phyloP scores from a whole-genome alignment of 108 stramenopile species.

The Skeletonema costatum region DNA sequence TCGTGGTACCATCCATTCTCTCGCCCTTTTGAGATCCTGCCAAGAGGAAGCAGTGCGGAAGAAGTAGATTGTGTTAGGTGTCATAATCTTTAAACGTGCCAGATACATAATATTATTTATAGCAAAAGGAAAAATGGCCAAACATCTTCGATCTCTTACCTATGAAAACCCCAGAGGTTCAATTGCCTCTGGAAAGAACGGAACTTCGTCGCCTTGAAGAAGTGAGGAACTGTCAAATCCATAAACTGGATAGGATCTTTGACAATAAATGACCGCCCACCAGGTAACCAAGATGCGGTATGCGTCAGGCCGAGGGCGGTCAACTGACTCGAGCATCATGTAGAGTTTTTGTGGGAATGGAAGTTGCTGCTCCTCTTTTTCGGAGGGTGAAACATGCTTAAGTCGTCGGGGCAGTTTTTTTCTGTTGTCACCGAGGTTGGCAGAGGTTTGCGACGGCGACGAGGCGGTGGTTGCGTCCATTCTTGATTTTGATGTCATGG shows the following conservation, averaged over 20 bases:
- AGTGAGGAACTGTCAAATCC: not conserved
- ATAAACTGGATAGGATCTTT: not conserved
- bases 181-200: constrained; percentile 6
- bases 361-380: too few species aligned
- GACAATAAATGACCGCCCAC: not conserved
- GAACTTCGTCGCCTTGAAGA: constrained; percentile 14
- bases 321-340: not conserved
- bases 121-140: not conserved
- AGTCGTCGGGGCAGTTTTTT: too few species aligned
- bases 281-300: not conserved
- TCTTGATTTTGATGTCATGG: too few species aligned
- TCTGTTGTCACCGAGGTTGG: too few species aligned
- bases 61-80: too few species aligned
- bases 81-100: not conserved
- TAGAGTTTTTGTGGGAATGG: not conserved
- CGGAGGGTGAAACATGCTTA: not conserved
- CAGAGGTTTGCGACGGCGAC: too few species aligned
- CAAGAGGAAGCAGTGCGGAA: not conserved
- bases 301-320: not conserved
- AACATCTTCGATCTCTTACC: not conserved
- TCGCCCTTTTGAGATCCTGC: not conserved
- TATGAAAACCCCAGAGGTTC: constrained; percentile 2
- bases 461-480: too few species aligned
- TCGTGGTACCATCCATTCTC: not conserved
- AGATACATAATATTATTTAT: not conserved